Evolutionary conservation across 192 early-diverging fungal species (phyloP).

Genomic region (Podila clonocystis): DNA sequence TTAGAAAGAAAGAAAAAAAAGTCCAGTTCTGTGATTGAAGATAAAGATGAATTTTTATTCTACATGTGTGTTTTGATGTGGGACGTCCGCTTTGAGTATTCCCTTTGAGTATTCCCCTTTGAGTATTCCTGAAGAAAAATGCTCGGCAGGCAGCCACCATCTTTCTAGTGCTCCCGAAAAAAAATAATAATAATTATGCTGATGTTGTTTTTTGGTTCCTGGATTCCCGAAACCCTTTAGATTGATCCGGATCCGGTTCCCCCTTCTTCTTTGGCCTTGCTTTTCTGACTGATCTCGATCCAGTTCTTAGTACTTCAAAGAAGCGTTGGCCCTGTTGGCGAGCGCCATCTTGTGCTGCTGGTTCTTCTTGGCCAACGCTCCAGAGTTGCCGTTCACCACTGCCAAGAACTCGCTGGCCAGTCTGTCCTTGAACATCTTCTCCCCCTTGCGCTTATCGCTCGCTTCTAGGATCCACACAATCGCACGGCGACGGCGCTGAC

Average conservation of each 20-base stretch:
- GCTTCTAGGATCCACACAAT: constrained; percentile 91
- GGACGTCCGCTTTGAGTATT: too few relatives aligned
- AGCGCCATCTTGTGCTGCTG: constrained; percentile 84
- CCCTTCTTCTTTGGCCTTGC: too few relatives aligned
- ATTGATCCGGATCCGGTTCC: too few relatives aligned
- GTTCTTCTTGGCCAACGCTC: constrained; percentile 77
- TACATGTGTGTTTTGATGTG: too few relatives aligned
- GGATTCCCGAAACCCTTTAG: neutral
- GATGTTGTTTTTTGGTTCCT: too few relatives aligned
- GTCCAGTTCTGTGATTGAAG: too few relatives aligned
- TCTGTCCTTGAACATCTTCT: constrained; percentile 73
- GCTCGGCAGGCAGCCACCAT: too few relatives aligned
- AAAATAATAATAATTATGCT: neutral
- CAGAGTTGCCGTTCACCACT: constrained; percentile 77
- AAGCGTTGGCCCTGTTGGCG: constrained; percentile 81
- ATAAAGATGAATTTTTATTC: too few relatives aligned
- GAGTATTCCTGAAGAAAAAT: too few relatives aligned
- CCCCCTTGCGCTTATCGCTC: constrained; percentile 64
- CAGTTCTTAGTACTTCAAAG: constrained; percentile 46
- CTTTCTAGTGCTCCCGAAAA: neutral
- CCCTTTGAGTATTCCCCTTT: too few relatives aligned
- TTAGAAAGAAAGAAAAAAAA: too few relatives aligned
- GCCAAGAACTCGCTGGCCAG: constrained; percentile 84
- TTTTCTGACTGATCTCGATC: too few relatives aligned
- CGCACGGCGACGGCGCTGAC: constrained; percentile 79